These are phyloP conservation scores for Exophiala mesophila DNA, from an alignment of 2,329 filamentous ascomycete genomes.

Conservation along the genomic window DNA sequence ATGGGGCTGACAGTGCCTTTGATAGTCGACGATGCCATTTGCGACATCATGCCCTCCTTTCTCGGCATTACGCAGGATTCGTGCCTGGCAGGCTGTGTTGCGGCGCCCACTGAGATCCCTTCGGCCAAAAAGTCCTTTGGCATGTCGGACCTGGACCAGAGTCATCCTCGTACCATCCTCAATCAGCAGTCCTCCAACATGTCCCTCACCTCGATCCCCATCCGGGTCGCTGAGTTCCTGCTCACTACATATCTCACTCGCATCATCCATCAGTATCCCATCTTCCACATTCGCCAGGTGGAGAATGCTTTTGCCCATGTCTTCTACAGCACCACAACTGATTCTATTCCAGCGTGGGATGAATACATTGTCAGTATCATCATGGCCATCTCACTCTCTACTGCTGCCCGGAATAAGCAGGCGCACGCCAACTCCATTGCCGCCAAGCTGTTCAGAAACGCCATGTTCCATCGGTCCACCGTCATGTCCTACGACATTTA, in stretches of 20 bases:
- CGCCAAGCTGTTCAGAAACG: constrained; percentile 5
- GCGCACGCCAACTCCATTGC: constrained; percentile 5
- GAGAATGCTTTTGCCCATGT: neutral
- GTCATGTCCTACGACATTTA: constrained; percentile 9
- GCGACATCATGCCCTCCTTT: constrained; percentile 6
- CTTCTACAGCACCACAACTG: neutral
- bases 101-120: constrained; percentile 8
- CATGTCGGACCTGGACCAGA: constrained; percentile 8
- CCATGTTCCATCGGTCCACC: constrained; percentile 5
- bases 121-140: constrained; percentile 9
- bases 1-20: neutral
- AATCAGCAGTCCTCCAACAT: constrained; percentile 7
- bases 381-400: constrained; percentile 12
- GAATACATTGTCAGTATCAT: constrained; percentile 8
- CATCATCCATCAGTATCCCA: constrained; percentile 10
- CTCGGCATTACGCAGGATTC: constrained; percentile 4
- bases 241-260: constrained; percentile 8
- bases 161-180: constrained; percentile 8
- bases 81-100: constrained; percentile 5
- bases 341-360: constrained; percentile 5
- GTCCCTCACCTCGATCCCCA: constrained; percentile 5
- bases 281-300: constrained; percentile 4
- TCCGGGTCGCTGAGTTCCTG: constrained; percentile 7
- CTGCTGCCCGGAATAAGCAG: constrained; percentile 9
- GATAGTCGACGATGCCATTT: too few relatives aligned